Base-by-base conservation (phyloP, 2,329 filamentous ascomycete genomes). In the Akanthomyces lecanii region DNA sequence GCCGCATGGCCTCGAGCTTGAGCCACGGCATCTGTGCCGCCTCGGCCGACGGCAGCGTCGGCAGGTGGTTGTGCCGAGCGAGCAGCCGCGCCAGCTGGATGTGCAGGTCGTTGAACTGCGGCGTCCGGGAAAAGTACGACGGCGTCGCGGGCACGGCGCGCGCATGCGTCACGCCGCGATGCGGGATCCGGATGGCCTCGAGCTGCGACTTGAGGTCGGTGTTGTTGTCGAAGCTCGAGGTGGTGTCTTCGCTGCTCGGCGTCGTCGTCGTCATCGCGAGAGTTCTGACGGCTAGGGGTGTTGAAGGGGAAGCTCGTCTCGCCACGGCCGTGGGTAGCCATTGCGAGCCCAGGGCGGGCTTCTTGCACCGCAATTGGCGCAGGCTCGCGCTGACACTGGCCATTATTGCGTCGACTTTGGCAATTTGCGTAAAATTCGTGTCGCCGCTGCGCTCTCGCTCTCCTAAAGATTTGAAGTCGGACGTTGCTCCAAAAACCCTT, bases 71-170 rank as follows among this genome's bases (percentile, higher is more conserved):
- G 73, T 95, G 89, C 75, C 86, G 88, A 60, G 86, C 85, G 63
- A 90, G 78, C 28, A 98, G 82, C 12, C 84, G 81, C 69, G 91
- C 85, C 54, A 99, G 82, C 52, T 81, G 79, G 67, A 98, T 84
- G 69, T 90, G 85, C 71, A 90, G 85, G 77, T 99, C 95, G 76
- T 89, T 95, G 81, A 97, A 97, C 61, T 84, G 82, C 1, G 93
- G 90, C 65, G 89, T 89, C 59, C 89, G 89, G 59, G 92, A 93
- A 80, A 98, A 99, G 78, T 99, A 99, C n/a, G 94, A 95, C 3
- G 91, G 88, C 42, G 93, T 97, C 30, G 84, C 83, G 23, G 95
- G 95, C 42, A 97, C 80, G 25, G 96, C 81, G 67, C 95, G 91
- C 60, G 90, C 87, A 67, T 85, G 82, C 30, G 70, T 67, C 33